Evolutionary conservation across 768 basidiomycete species (phyloP), one percentile per base, ranked within the genome.

Genomic region (Imleria badia): DNA sequence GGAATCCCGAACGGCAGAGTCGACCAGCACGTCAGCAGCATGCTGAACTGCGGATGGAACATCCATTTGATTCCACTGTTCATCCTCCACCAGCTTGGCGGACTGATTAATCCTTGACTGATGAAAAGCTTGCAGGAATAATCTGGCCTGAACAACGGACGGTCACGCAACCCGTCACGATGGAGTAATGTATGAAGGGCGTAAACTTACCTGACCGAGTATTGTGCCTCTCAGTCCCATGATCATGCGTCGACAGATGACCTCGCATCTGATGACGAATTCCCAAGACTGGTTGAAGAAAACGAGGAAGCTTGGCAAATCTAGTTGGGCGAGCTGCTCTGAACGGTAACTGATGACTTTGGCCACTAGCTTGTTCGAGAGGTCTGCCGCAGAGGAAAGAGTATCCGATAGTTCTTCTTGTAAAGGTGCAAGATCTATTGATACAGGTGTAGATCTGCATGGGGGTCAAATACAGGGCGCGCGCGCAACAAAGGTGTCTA

Each of bases 81-180:
- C 97, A 60, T 98, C 94, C 69, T 98, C 94, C 9, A 99, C 96
- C 26, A 92, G 74, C 68, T 89, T 92, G 26, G 96, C 95, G 3
- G 88, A 89, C 51, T 80, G 80, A 3, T 86, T 82, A 41, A 98
- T 81, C 47, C 89, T 81, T 12, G 79, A 72, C 60, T 94, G 86
- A 66, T 99, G 97, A 73, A 95, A 98, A 1, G 77, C 72, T 64
- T 89, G 85, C 26, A 99, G 75, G 75, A 95, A 99, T 11, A 81
- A 73, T 73, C 94, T 95, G 7, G 94, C 91, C 87, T 94, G 31
- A 34, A 48, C 35, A 20, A 39, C 62, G 35, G 49, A 49, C 20
- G 36, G 36, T 46, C 35, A 58, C 29, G 20, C 30, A 29, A 50
- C 35, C 26, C 10, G 35, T 58, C 45, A 41, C 19, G 15, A 34